Percentiles rank a stretch among this genome's conserved stretches.
phyloP scores from a whole-genome alignment of 768 basidiomycete species.

The Serendipita indica region DNA sequence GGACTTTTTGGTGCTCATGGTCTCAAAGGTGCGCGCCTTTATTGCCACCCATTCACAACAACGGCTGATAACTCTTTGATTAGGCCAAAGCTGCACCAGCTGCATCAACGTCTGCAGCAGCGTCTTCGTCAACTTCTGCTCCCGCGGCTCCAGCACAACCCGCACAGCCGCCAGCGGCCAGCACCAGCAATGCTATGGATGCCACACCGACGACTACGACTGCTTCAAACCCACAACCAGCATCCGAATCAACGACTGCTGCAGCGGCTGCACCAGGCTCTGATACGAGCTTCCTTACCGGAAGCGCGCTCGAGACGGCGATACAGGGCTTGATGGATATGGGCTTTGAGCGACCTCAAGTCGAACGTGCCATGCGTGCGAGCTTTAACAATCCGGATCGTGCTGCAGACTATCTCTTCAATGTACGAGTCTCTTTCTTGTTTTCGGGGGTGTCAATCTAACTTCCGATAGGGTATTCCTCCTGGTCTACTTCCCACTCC shows the following conservation, averaged over 20 bases:
- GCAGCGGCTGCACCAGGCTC: constrained; percentile 30
- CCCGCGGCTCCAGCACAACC: constrained; percentile 24
- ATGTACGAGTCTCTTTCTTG: constrained; percentile 32
- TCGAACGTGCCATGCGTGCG: constrained; percentile 71
- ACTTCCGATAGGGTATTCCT: constrained; percentile 55
- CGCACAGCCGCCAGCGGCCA: constrained; percentile 24
- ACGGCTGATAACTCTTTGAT: background rate
- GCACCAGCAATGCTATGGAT: constrained; percentile 16
- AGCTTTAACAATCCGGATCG: constrained; percentile 96
- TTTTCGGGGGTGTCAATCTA: constrained; percentile 13
- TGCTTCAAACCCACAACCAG: constrained; percentile 11
- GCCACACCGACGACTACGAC: background rate
- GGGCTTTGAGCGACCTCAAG: constrained; percentile 82
- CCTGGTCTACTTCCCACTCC: constrained; percentile 44
- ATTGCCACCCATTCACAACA: background rate
- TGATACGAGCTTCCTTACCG: constrained; percentile 53
- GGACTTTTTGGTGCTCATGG: constrained; percentile 99
- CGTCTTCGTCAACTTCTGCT: constrained; percentile 25
- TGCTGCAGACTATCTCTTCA: constrained; percentile 97
- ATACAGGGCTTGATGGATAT: constrained; percentile 81
- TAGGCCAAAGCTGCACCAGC: constrained; percentile 43
- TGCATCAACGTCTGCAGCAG: constrained; percentile 19
- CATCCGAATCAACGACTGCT: constrained; percentile 19
- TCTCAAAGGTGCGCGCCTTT: constrained; percentile 61
- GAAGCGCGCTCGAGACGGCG: constrained; percentile 56